Conservation (phyloP, 495 filamentous ascomycete genomes). For the Annulohypoxylon maeteangense region DNA sequence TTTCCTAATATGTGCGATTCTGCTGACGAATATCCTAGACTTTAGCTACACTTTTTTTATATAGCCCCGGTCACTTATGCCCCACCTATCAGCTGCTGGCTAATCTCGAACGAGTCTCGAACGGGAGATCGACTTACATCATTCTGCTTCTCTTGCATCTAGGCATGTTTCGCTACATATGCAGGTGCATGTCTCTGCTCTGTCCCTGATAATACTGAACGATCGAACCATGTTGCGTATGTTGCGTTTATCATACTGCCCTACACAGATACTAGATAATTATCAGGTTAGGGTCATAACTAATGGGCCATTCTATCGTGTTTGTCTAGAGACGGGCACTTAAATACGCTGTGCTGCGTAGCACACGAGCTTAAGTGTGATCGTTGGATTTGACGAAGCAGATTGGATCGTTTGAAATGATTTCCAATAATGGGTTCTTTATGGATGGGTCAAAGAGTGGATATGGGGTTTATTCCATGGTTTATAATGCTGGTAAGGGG, state of each 20-base stretch:
- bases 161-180: background rate
- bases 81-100: background rate
- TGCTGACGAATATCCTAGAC: slow-evolving; percentile 6
- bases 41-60: background rate
- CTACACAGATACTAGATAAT: background rate
- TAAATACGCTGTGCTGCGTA: background rate
- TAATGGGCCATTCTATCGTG: background rate
- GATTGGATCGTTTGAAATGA: background rate
- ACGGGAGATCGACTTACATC: slow-evolving; percentile 4
- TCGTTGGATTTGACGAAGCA: background rate
- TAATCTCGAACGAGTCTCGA: background rate
- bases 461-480: background rate
- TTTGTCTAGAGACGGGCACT: background rate
- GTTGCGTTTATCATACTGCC: background rate
- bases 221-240: background rate
- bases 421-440: background rate
- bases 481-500: background rate
- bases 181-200: background rate
- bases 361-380: background rate
- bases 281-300: background rate
- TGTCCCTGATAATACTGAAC: background rate
- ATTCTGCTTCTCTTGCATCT: background rate
- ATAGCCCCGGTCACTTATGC: background rate
- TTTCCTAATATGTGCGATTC: background rate
- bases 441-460: background rate